phyloP scores from a whole-genome alignment of 306 rosid genomes.

The Abrus precatorius region DNA sequence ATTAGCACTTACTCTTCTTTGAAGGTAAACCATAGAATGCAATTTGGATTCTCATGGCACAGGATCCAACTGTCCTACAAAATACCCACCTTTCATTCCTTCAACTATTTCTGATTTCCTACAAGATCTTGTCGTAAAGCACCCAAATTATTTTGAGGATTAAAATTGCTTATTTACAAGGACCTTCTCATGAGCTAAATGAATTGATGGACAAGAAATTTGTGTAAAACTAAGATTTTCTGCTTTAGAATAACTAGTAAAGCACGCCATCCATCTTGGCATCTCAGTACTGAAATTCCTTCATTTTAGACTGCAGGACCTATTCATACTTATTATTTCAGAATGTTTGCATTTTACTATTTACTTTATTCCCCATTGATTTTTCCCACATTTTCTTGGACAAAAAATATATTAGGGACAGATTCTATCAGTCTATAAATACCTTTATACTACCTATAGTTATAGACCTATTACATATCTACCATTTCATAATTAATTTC shows the following conservation, averaged over 20 bases:
- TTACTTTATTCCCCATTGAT: not conserved
- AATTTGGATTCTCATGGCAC: constrained; percentile 27
- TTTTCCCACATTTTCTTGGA: not conserved
- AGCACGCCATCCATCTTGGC: not conserved
- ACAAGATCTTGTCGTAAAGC: constrained; percentile 20
- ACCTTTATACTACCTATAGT: not conserved
- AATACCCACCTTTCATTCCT: constrained; percentile 34
- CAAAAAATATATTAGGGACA: not conserved
- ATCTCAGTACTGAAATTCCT: constrained; percentile 26
- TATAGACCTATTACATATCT: not conserved
- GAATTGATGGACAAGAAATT: constrained; percentile 24
- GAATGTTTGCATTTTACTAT: not conserved
- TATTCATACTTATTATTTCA: too few relatives aligned
- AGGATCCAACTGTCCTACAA: constrained; percentile 35
- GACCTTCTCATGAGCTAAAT: not conserved
- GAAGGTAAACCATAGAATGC: constrained; percentile 11
- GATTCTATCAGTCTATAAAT: too few relatives aligned
- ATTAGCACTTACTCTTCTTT: constrained; percentile 21
- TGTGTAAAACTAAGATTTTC: constrained; percentile 43
- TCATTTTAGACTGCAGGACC: constrained; percentile 23
- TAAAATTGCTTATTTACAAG: not conserved
- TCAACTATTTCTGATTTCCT: not conserved
- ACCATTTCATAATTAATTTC: too few relatives aligned
- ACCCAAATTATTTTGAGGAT: not conserved
- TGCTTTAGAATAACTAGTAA: constrained; percentile 34